Evolutionary conservation across 768 basidiomycete genomes (phyloP), one percentile per base, ranked within the genome.

Genomic region (Melanogaster broomeanus): DNA sequence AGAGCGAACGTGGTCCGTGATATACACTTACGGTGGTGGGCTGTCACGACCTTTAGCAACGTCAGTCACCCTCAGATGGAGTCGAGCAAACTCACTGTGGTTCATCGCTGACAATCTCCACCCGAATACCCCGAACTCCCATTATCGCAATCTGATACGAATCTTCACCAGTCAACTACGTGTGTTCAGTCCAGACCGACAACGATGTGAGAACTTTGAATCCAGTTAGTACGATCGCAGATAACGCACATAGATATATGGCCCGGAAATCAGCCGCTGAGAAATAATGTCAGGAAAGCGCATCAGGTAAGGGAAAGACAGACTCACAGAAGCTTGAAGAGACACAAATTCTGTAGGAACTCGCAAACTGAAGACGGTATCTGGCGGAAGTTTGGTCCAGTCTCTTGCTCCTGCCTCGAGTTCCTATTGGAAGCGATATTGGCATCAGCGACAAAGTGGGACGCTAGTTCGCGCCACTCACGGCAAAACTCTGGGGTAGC

Each of bases 301-400:
- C 55, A 33, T 41, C 43, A 19, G 50, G 27, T 60, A 27, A 30
- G 57, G 55, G 31, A 47, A 22, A 38, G 27, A n/a, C n/a, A 45
- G 18, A 74, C 88, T 64, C 64, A 93, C 90, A 42, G 90, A 85
- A 46, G 91, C 90, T 61, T 89, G 86, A 28, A 90, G 77, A 25
- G 90, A 90, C 2, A 88, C 91, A 70, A 80, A 92, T 68, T 93
- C 91, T n/a, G 90, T 85, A 2, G 91, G 91, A 0, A 93, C 82
- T 22, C 91, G 87, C 50, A 93, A 72, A 55, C 78, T 77, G 74
- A 93, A 89, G 40, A 78, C 69, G 35, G 82, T 86, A 66, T 87
- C 88, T 47, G 90, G 88, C 15, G 91, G 89, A 12, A 90, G 90
- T 61, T 90, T 91, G 22, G 85, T 82, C 91, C 91, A 93, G 51